These are phyloP conservation scores for Cicer judaicum DNA, from an alignment of 306 rosid species.

Conservation along the genomic window DNA sequence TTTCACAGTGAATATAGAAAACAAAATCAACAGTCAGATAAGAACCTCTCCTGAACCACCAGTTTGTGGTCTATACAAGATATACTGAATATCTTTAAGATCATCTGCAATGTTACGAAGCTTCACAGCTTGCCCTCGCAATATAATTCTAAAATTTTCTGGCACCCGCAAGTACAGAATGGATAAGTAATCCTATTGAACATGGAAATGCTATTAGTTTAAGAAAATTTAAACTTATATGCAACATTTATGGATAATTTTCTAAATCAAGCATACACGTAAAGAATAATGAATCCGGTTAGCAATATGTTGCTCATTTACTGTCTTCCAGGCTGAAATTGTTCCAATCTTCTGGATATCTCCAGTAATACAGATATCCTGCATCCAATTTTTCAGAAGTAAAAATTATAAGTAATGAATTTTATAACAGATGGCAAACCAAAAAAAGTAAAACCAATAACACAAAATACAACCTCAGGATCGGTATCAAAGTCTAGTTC, in stretches of 20 bases:
- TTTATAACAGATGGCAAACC: conserved; percentile 5
- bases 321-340: conserved; percentile 16
- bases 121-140: conserved; percentile 72
- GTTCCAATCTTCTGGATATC: conserved; percentile 51
- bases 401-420: conserved; percentile 23
- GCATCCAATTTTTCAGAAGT: conserved; percentile 47
- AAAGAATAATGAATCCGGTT: conserved; percentile 67
- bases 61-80: conserved; percentile 70
- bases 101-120: conserved; percentile 77
- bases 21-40: conserved; percentile 28
- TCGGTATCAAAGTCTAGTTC: conserved; percentile 81
- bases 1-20: conserved; percentile 3
- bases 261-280: conserved; percentile 66
- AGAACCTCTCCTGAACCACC: conserved; percentile 66
- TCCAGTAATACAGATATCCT: conserved; percentile 77
- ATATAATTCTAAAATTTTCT: conserved; percentile 60
- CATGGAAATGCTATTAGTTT: conserved; percentile 41
- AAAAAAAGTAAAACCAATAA: conserved; percentile 1
- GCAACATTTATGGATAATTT: conserved; percentile 17
- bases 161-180: conserved; percentile 82
- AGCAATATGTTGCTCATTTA: conserved; percentile 73
- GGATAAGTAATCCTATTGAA: conserved; percentile 79
- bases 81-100: conserved; percentile 60
- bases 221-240: conserved; percentile 8
- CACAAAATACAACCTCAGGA: conserved; percentile 61